phyloP scores from a whole-genome alignment of 2,329 filamentous ascomycete species.

The Cladophialophora immunda region DNA sequence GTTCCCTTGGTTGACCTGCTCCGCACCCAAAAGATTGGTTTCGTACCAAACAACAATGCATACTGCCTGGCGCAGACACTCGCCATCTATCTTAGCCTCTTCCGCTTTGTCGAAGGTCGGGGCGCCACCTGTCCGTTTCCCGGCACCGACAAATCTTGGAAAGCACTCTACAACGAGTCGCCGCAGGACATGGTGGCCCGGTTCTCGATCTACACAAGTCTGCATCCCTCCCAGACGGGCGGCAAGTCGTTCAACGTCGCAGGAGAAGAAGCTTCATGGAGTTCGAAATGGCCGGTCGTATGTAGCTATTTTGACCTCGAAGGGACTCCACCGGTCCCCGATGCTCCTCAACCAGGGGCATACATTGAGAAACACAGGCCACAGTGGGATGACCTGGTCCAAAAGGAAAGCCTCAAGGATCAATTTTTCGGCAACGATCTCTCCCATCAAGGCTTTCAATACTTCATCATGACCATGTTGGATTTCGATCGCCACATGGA shows the following conservation, averaged over 20 bases:
- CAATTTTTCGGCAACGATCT: background rate
- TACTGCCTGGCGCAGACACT: conserved; percentile 44
- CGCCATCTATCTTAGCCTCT: conserved; percentile 45
- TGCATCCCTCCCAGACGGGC: conserved; percentile 39
- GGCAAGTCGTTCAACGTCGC: conserved; percentile 43
- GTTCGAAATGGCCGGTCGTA: no score
- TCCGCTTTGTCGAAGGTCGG: conserved; percentile 40
- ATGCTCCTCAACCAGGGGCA: background rate
- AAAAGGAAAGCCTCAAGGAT: background rate
- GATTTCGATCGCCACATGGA: conserved; percentile 4
- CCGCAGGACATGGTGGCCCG: conserved; percentile 42
- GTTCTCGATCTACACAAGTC: conserved; percentile 44
- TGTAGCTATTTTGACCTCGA: no score
- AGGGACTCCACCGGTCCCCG: background rate
- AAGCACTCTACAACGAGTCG: conserved; percentile 40
- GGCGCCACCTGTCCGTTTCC: conserved; percentile 42
- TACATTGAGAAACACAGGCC: background rate
- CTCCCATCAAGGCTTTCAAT: background rate
- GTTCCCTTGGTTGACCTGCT: no score
- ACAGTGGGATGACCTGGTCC: background rate
- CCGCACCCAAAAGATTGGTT: no score
- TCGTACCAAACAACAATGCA: conserved; percentile 44
- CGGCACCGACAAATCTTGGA: conserved; percentile 37
- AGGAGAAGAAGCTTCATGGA: conserved; percentile 26
- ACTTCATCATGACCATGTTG: background rate